Base-by-base conservation (phyloP, 768 basidiomycete genomes). In the Boletus subparvulus region DNA sequence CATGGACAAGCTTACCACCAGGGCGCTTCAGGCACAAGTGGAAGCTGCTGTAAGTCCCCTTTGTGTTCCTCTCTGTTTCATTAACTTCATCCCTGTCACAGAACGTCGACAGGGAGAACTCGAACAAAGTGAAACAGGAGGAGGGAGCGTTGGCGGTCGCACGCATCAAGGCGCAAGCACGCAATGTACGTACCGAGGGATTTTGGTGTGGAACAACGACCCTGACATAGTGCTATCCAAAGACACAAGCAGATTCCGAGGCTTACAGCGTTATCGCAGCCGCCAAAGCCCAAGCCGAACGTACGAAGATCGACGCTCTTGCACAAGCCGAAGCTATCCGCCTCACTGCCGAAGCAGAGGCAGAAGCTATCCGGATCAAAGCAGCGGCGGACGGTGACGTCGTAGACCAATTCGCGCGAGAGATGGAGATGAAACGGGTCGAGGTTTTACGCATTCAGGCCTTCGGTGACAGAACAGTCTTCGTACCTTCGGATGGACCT, bases 41-140 rank as follows among this genome's bases (percentile, higher is more conserved):
- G 91, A 93, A 69, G 90, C 90, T 44, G 90, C 90, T 28, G 86
- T 88, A 69, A 65, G 83, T 54, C 42, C 0, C 73, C 32, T 30
- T 30, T 36, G 40, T 5, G 6, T 17, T 39, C 54, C 7, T 43
- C n/a, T 9, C 9, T 24, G 8, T n/a, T 6, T 46, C 3, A 3
- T 48, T n/a, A 24, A 28, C 13, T 43, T 48, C 30, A 56, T 24
- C 26, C 21, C 30, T 51, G 28, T 39, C 45, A 28, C 61, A 88
- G 87, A 92, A 92, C 58, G 90, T 92, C 50, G 89, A 92, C 71
- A 76, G 90, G 53, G 91, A 92, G 72, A 93, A 93, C 66, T 87
- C 86, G 73, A 93, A 92, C 74, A 87, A 87, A 69, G 86, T 92
- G 65, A 92, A 92, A 73, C 86, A 89, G 63, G 88, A 92, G 69